Base-by-base conservation (phyloP, 2,329 filamentous ascomycete species). In the Diaporthe sp. region DNA sequence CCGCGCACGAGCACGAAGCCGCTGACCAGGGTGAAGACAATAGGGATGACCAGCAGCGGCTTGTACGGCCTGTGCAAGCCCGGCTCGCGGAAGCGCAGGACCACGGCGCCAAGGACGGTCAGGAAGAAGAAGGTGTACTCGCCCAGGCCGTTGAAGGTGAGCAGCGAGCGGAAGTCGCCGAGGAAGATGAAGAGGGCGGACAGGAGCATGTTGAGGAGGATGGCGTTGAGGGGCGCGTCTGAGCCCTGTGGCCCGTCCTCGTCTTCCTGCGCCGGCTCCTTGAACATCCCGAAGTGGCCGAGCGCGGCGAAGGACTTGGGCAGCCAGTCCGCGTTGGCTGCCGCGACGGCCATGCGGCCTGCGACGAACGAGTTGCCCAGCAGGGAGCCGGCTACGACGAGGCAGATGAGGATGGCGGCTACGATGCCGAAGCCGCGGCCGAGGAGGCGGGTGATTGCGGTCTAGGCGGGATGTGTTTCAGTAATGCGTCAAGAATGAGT, bases 61-160 rank as follows among this genome's bases (percentile, higher is more conserved):
- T 88, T 89, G 79, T 92, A 93, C 0, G 91, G 91, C 15, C 91
- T 82, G 0, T 84, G 78, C 3, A 93, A 83, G 0, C 83, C 80
- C 0, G 91, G 91, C 79, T 92, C 90, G 1, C 89, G 86, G 73
- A 86, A 87, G 17, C 91, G 87, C 58, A 93, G 82, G 22, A 92
- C 82, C 13, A 92, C 84, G 1, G 90, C 87, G 0, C 91, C 91
- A 0, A 92, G 79, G 0, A 92, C 90, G 0, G 91, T 90, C 42
- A 92, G 84, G 79, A 92, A 91, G 83, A 92, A 92, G 82, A 92
- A 93, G 0, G 91, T 88, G 80, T 90, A 92, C 78, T 91, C 89
- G 19, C 88, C 89, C 5, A 91, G 82, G 0, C 90, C 90, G 71
- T 90, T 91, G 78, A 91, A 91, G 0, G 90, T 92, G 15, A 93